phyloP scores from a whole-genome alignment of 2,329 filamentous ascomycete genomes.

The Tolypocladium endophyticum region DNA sequence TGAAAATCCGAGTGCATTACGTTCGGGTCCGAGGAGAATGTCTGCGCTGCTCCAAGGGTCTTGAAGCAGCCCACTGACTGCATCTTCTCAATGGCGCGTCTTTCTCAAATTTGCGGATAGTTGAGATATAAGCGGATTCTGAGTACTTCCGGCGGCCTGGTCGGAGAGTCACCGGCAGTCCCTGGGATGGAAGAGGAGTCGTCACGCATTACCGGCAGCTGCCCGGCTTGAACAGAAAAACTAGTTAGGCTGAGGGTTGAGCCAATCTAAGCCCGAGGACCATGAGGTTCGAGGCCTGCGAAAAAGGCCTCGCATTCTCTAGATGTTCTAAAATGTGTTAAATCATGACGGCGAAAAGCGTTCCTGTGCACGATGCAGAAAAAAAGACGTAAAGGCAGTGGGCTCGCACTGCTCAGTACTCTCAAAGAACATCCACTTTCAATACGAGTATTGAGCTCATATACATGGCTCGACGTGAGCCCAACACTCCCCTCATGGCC shows the following conservation, averaged over 20 bases:
- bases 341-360: background rate
- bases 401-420: background rate
- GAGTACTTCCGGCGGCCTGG: background rate
- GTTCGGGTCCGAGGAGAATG: too few species aligned
- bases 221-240: too few species aligned
- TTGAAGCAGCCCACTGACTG: background rate
- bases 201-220: background rate
- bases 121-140: too few species aligned
- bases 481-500: background rate
- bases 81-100: background rate
- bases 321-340: too few species aligned
- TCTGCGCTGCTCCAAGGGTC: background rate
- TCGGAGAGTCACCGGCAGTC: background rate
- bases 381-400: background rate
- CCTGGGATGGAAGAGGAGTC: background rate
- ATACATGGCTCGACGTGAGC: background rate
- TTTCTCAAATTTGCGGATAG: background rate
- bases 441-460: background rate
- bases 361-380: background rate
- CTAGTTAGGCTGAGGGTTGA: too few species aligned
- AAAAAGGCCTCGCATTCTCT: background rate
- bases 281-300: too few species aligned
- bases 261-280: too few species aligned
- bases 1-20: too few species aligned
- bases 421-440: background rate